A percentile compares a stretch with the other conserved stretches of the same genome.
Evolutionary conservation across 202 grass and related monocot genomes (phyloP).

Genomic region (Elaeis oleifera): DNA sequence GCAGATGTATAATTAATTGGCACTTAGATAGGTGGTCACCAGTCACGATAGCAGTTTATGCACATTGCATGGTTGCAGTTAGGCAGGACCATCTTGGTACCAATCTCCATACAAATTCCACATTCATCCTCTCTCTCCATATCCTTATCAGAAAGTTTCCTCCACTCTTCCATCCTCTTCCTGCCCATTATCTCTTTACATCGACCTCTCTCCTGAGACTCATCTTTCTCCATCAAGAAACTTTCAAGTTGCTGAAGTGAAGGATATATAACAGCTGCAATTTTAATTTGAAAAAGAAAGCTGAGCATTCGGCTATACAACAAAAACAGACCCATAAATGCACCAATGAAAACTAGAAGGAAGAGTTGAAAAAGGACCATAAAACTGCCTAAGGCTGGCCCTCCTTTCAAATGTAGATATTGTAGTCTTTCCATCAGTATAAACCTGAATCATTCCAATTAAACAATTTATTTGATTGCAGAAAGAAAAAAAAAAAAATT

Average conservation of each 20-base stretch:
- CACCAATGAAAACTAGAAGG: no score
- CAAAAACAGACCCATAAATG: not conserved
- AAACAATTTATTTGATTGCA: not conserved
- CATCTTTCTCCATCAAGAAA: conserved; percentile 53
- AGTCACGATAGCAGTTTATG: conserved; percentile 96
- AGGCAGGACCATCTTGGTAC: conserved; percentile 98
- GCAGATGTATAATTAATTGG: not conserved
- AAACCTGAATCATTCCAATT: conserved; percentile 48
- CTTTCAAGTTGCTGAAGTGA: conserved; percentile 93
- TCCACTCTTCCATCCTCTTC: conserved; percentile 51
- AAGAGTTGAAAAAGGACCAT: conserved; percentile 28
- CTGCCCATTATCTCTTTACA: conserved; percentile 36
- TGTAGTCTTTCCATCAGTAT: conserved; percentile 62
- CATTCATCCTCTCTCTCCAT: conserved; percentile 89
- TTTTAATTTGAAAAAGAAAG: not conserved
- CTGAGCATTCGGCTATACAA: conserved; percentile 7
- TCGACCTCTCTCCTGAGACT: conserved; percentile 54
- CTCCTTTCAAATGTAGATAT: conserved; percentile 91
- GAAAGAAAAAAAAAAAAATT: not conserved
- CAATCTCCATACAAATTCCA: conserved; percentile 91
- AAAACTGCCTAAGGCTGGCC: conserved; percentile 89
- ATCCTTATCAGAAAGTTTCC: conserved; percentile 48
- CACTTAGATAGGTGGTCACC: conserved; percentile 38
- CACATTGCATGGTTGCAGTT: conserved; percentile 98
- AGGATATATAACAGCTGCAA: conserved; percentile 94